Percentiles rank a stretch among this genome's conserved stretches.
These are phyloP conservation scores for Neodidymelliopsis sp. DNA, from an alignment of 2,329 filamentous ascomycete species.

Conservation along the genomic window DNA sequence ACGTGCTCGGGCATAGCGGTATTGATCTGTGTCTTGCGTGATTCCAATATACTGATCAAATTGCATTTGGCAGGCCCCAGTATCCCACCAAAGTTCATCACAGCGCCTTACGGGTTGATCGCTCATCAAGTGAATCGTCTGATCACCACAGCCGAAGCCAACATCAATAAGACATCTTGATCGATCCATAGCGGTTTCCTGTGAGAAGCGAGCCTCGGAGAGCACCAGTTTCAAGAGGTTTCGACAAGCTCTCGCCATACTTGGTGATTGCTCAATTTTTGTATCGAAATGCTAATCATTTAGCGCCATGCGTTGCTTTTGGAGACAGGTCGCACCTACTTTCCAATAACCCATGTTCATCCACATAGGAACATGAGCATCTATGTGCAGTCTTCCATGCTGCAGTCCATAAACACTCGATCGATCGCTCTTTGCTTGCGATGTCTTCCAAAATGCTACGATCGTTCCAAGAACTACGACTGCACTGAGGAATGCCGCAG, in stretches of 20 bases:
- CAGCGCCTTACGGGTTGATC: slow-evolving; percentile 14
- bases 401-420: slow-evolving; percentile 58
- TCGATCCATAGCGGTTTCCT: slow-evolving; percentile 1
- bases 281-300: background rate
- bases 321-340: slow-evolving; percentile 27
- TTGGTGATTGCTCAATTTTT: background rate
- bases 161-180: slow-evolving; percentile 57
- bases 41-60: slow-evolving; percentile 59
- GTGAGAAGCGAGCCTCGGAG: slow-evolving; percentile 50
- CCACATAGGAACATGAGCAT: slow-evolving; percentile 63
- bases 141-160: slow-evolving; percentile 67
- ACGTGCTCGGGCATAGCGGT: slow-evolving; percentile 42
- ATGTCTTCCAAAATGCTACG: no score
- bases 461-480: background rate
- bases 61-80: background rate
- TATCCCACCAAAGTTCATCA: slow-evolving; percentile 30
- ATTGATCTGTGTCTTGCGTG: slow-evolving; percentile 59
- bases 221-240: slow-evolving; percentile 60
- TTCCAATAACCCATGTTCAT: slow-evolving; percentile 71
- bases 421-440: background rate
- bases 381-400: slow-evolving; percentile 64
- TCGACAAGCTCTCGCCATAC: slow-evolving; percentile 57
- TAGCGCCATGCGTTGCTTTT: background rate
- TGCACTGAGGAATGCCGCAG: no score
- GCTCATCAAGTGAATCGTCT: slow-evolving; percentile 57